These are phyloP conservation scores for Alternaria longipes DNA, from an alignment of 2,329 filamentous ascomycete genomes.

Conservation along the genomic window DNA sequence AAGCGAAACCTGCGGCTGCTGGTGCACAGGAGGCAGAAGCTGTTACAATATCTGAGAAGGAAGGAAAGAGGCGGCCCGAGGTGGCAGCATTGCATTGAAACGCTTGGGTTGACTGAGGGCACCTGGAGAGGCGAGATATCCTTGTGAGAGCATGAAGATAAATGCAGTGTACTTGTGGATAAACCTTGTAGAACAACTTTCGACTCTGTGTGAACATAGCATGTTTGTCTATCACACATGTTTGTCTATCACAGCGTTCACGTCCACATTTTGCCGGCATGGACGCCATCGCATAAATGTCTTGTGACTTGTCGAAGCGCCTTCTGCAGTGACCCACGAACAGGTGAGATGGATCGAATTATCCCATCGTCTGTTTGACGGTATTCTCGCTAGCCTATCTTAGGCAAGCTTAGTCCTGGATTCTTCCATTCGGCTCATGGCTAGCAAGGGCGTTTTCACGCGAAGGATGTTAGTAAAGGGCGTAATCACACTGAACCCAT, in stretches of 20 bases:
- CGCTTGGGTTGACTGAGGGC: conserved; percentile 83
- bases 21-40: conserved; percentile 87
- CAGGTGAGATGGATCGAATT: not conserved
- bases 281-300: not conserved
- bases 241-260: not conserved
- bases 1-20: conserved; percentile 87
- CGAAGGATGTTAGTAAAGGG: not conserved
- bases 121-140: conserved; percentile 92
- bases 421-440: not conserved
- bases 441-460: not conserved
- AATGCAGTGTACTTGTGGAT: not conserved
- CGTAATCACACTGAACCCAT: not conserved
- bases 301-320: not conserved
- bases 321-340: not conserved
- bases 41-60: conserved; percentile 83
- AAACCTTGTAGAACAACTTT: not conserved
- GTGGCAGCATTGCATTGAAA: conserved; percentile 87
- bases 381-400: not conserved
- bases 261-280: not conserved
- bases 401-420: not conserved
- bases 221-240: not conserved
- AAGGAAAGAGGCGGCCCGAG: conserved; percentile 92
- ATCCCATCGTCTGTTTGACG: too few species aligned
- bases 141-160: conserved; percentile 58
- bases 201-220: not conserved